Conservation (phyloP, 345 rosid species). For the Passiflora organensis region DNA sequence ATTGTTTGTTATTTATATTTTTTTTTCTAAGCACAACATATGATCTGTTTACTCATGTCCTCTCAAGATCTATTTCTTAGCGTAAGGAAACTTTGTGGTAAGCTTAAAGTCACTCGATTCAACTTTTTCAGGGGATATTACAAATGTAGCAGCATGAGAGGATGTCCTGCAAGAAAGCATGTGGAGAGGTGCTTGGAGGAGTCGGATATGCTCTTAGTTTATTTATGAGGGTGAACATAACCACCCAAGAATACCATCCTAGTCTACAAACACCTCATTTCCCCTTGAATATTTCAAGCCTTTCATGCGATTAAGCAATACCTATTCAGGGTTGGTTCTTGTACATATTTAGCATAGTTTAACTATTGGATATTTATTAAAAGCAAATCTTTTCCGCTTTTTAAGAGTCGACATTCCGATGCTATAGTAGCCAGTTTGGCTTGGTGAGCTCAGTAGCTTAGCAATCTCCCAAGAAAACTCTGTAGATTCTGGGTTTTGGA, state of each 20-base stretch:
- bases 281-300: not conserved
- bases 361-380: conserved; percentile 23
- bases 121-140: conserved; percentile 79
- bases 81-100: not conserved
- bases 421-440: too few species aligned
- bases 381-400: conserved; percentile 19
- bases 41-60: too few species aligned
- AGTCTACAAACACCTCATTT: conserved; percentile 56
- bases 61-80: not conserved
- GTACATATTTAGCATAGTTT: conserved; percentile 52
- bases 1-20: too few species aligned
- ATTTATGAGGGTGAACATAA: conserved; percentile 97
- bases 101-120: not conserved
- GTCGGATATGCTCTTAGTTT: conserved; percentile 79
- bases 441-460: conserved; percentile 6
- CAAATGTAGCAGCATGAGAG: conserved; percentile 97
- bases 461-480: conserved; percentile 17
- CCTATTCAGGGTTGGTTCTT: conserved; percentile 38
- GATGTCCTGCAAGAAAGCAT: conserved; percentile 99
- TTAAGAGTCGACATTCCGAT: conserved; percentile 21
- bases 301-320: conserved; percentile 18
- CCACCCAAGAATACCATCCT: conserved; percentile 63
- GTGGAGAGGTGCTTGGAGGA: conserved; percentile 96
- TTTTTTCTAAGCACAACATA: too few species aligned
- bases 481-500: conserved; percentile 23